Base-by-base conservation (phyloP, 768 basidiomycete genomes). In the Mycena pura region DNA sequence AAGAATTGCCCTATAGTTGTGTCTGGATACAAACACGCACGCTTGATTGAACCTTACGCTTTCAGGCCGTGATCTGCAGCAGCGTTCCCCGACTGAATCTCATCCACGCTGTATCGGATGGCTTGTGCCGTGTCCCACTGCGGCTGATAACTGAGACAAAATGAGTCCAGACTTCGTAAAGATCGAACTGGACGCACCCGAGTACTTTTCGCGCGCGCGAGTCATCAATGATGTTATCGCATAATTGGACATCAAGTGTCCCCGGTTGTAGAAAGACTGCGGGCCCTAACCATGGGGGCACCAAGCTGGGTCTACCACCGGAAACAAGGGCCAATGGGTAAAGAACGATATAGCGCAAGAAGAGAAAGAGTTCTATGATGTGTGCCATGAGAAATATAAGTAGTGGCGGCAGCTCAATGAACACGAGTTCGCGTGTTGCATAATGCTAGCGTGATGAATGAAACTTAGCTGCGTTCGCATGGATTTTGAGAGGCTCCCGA, bases 51-150 rank as follows among this genome's bases (percentile, higher is more conserved):
- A 34, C 40, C 55, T 15, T 48, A 9, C 6, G 53, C 54, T 36
- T 64, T 64, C 29, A 71, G 49, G 24, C 74, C 69, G 57, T 73
- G 73, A 1, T 59, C 57, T 8, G 57, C 57, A 27, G 60, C 54
- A n/a, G 62, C 62, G 3, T 63, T 68, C 6, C 71, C 73, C 5
- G 72, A 73, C 40, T 73, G 68, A 9, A 76, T 63, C 52, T 75
- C 70, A 29, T 77, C 74, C 1, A 76, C 76, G 15, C 72, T 65
- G 46, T 74, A 74, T 36, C 70, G 71, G 36, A 77, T 75, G 22
- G 62, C 68, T 34, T 77, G 74, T 24, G 67, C 69, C 21, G 67
- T 66, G 25, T 67, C 63, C 75, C 76, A 76, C 51, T 74, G 72
- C 0, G 75, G 71, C 19, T 51, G 63, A 62, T 75, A 75, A 21